Evolutionary conservation across 805 yeast species (phyloP).

Genomic region (Hanseniaspora taiwanica): DNA sequence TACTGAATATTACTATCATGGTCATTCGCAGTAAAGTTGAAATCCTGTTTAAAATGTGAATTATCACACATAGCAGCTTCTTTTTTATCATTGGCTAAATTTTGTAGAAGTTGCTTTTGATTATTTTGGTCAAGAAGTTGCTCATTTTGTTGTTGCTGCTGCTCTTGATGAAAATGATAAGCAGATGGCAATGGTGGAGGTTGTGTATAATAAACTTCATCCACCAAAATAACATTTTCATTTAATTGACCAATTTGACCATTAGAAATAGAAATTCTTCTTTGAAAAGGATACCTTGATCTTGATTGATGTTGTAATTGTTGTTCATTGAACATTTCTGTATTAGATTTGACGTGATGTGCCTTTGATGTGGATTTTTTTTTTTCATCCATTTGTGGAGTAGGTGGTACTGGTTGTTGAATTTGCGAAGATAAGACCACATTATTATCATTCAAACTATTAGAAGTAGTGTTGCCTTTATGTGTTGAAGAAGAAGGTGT

Average conservation of each 20-base stretch:
- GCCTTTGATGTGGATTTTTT: background rate
- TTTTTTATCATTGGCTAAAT: no score
- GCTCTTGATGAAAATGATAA: constrained; percentile 1
- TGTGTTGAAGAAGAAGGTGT: background rate
- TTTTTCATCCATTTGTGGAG: no score
- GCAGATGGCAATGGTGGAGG: constrained; percentile 19
- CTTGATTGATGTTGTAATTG: background rate
- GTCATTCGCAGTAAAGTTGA: no score
- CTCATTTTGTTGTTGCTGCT: constrained; percentile 7
- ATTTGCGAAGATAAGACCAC: no score
- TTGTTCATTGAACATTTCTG: background rate
- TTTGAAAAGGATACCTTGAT: constrained; percentile 20
- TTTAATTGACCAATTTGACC: constrained; percentile 75
- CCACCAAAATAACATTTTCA: constrained; percentile 25
- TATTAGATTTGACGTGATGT: background rate
- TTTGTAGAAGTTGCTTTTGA: background rate
- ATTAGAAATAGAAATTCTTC: constrained; percentile 70
- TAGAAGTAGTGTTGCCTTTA: background rate
- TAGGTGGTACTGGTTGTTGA: no score
- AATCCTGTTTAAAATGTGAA: no score
- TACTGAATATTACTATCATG: no score
- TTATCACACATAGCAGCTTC: no score
- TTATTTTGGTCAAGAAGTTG: constrained; percentile 3
- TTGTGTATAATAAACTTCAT: constrained; percentile 26
- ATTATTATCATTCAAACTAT: no score